A percentile compares a stretch with the other conserved stretches of the same genome.
phyloP scores from a whole-genome alignment of 164 flowering plant species.

The Protea cynaroides region DNA sequence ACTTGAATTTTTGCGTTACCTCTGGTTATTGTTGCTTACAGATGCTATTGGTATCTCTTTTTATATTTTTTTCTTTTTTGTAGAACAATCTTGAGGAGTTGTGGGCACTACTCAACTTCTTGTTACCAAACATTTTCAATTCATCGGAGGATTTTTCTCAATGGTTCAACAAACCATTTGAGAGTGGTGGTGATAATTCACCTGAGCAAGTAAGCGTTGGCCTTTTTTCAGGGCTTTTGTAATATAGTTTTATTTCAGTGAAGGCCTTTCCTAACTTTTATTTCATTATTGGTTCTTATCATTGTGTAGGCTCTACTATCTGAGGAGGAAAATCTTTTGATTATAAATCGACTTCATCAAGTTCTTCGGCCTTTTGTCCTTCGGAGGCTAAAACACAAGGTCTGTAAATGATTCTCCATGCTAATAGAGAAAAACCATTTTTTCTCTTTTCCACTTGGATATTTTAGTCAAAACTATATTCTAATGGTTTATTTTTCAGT shows the following conservation, averaged over 20 bases:
- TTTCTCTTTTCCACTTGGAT: too few relatives aligned
- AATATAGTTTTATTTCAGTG: not conserved
- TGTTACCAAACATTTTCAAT: constrained; percentile 94
- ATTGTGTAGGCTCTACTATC: constrained; percentile 71
- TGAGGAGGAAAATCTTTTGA: constrained; percentile 97
- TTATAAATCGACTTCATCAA: constrained; percentile 97
- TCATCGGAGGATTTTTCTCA: constrained; percentile 99
- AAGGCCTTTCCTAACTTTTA: not conserved
- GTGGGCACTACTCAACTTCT: constrained; percentile 97
- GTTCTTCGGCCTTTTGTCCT: constrained; percentile 99
- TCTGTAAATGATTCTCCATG: constrained; percentile 13
- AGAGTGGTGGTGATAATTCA: constrained; percentile 80
- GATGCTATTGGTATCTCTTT: not conserved
- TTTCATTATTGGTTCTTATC: constrained; percentile 10
- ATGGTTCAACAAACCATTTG: constrained; percentile 99
- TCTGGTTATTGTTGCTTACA: not conserved
- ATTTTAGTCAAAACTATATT: too few relatives aligned
- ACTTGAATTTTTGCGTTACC: not conserved
- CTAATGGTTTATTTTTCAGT: too few relatives aligned
- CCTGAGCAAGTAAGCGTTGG: constrained; percentile 70
- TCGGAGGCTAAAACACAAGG: constrained; percentile 98
- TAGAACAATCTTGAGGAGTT: constrained; percentile 97
- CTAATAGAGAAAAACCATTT: not conserved
- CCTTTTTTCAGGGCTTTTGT: not conserved
- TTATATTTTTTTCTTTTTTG: constrained; percentile 6